These are phyloP conservation scores for Aspergillus sp. DNA, from an alignment of 2,329 filamentous ascomycete genomes.

Conservation along the genomic window DNA sequence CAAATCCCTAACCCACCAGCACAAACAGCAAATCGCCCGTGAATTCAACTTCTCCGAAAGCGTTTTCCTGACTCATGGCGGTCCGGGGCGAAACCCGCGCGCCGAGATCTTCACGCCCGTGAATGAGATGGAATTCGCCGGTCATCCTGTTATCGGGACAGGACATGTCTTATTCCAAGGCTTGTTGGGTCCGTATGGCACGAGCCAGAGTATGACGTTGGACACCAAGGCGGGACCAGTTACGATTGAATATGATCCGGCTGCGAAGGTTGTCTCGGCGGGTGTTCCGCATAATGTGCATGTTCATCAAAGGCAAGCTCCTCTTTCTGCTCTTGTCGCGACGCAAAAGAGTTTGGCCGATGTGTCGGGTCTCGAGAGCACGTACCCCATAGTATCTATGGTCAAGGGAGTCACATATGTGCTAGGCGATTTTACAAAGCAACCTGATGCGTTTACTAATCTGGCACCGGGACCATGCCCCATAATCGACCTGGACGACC, in stretches of 20 bases:
- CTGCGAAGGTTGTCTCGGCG: slow-evolving; percentile 47
- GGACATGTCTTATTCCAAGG: slow-evolving; percentile 37
- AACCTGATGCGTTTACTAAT: slow-evolving; percentile 12
- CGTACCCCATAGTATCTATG: slow-evolving; percentile 51
- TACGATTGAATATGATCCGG: slow-evolving; percentile 32
- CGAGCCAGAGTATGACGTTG: slow-evolving; percentile 11
- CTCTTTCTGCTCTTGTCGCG: slow-evolving; percentile 13
- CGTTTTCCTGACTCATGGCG: slow-evolving; percentile 51
- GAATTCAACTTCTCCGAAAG: slow-evolving; percentile 62
- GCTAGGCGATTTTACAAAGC: slow-evolving; percentile 19
- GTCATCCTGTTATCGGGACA: slow-evolving; percentile 52
- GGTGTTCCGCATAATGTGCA: slow-evolving; percentile 61
- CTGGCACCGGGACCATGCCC: slow-evolving; percentile 15
- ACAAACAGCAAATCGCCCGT: slow-evolving; percentile 53
- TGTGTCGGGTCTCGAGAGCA: slow-evolving; percentile 1
- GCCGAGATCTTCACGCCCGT: slow-evolving; percentile 55
- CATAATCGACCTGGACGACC: slow-evolving; percentile 17
- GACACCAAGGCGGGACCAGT: slow-evolving; percentile 41
- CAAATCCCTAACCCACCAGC: slow-evolving; percentile 39
- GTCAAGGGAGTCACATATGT: slow-evolving; percentile 61
- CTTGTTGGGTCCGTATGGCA: slow-evolving; percentile 2
- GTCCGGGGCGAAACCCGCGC: slow-evolving; percentile 30
- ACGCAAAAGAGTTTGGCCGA: slow-evolving; percentile 1
- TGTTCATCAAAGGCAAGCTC: slow-evolving; percentile 42
- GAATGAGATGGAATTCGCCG: slow-evolving; percentile 55